Evolutionary conservation across 108 stramenopile species (phyloP), one percentile per base, ranked within the genome.

Genomic region (Fistulifera solaris): DNA sequence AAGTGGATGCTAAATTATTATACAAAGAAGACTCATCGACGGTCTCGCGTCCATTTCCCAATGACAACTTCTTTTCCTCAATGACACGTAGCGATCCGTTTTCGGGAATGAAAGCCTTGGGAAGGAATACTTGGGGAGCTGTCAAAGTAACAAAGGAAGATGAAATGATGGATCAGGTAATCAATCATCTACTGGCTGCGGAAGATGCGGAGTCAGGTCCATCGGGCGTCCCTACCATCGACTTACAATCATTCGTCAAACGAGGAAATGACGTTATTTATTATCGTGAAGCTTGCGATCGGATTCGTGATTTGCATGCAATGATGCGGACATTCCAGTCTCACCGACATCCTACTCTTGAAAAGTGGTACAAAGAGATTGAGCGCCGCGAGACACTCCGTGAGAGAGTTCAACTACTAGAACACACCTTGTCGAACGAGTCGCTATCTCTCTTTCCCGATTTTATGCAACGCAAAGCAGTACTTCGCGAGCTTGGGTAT

Each of bases 371-470:
- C 58, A 40, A 56, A 22, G 28, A 52, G 1, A 51, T 87, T 14
- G 85, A 90, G 24, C 65, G 80, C 16, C 79, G 81, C 52, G 76
- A 85, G 59, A 77, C 65, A 10, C 58, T 90, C 6, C 63, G 72
- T 24, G 52, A 65, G n/a, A 54, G 70, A 39, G 78, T 87, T 0
- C 49, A 70, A 26, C 65, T 64, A 18, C 67, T 90, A 0, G 75
- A 76, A 16, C 85, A 85, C 63, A 61, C 87, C 13, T 50, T 90
- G 25, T 90, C 89, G 0, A 90, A 90, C 39, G 89, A 90, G 53
- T 69, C 93, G 28, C 72, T 99, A 38, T 67, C 78, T 38, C 74
- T 97, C 10, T 99, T 97, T 59, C 96, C 96, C 10, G 98, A 99
- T 50, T 97, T 96, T 62, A 68, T 85, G 70, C 77, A 89, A 52